A percentile compares a stretch with the other conserved stretches of the same genome.
These are phyloP conservation scores for Verticillium nonalfalfae DNA, from an alignment of 2,329 filamentous ascomycete species.

Conservation along the genomic window DNA sequence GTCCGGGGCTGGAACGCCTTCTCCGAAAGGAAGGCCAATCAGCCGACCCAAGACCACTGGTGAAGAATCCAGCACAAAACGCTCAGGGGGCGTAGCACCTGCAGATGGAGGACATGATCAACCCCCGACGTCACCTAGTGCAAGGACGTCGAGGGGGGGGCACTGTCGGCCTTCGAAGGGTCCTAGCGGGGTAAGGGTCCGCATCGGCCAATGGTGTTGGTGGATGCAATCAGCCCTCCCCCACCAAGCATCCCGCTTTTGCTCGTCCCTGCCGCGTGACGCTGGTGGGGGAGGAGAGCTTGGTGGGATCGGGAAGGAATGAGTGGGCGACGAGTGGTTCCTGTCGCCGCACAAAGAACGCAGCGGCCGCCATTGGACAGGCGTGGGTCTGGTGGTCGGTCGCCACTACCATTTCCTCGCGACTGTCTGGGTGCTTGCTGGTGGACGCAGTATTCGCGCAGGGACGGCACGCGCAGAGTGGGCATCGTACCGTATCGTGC, in stretches of 20 bases:
- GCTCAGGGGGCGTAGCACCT: neutral
- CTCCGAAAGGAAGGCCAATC: neutral
- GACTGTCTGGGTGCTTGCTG: neutral
- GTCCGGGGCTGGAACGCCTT: neutral
- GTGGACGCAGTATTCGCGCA: constrained; percentile 3
- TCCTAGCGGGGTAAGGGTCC: neutral
- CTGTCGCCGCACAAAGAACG: constrained; percentile 1
- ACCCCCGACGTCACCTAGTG: neutral
- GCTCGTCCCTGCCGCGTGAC: neutral
- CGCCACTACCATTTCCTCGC: neutral
- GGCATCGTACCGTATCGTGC: neutral
- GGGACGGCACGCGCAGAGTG: neutral
- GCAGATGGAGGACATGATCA: neutral
- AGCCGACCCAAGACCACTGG: neutral
- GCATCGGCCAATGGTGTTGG: neutral
- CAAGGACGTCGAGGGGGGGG: neutral
- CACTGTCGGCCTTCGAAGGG: too few species aligned
- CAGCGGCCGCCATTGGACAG: neutral
- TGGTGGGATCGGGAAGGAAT: neutral
- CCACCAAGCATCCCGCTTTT: neutral
- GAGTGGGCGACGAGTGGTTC: neutral
- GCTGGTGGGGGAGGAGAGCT: neutral
- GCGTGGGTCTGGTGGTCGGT: neutral
- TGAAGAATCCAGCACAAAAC: constrained; percentile 3
- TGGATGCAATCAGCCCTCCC: neutral